These are phyloP conservation scores for Funneliformis caledonium DNA, from an alignment of 371 early-diverging fungal genomes.

Conservation along the genomic window DNA sequence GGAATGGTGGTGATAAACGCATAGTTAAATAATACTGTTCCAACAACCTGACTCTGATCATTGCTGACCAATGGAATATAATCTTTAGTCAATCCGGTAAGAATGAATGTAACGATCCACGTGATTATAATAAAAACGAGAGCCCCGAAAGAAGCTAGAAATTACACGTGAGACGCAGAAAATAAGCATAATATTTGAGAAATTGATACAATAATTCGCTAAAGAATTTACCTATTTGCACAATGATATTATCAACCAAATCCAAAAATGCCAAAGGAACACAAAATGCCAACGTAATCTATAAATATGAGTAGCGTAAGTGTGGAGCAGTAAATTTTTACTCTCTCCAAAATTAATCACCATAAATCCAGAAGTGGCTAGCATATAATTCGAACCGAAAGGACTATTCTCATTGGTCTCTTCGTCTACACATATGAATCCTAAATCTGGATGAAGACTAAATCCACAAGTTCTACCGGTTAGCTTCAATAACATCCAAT, in stretches of 20 bases:
- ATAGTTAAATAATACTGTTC: slow-evolving; percentile 66
- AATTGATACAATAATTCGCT: neutral
- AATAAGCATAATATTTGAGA: neutral
- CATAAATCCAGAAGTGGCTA: slow-evolving; percentile 54
- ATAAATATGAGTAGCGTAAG: neutral
- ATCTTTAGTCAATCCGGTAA: slow-evolving; percentile 53
- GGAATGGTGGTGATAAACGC: slow-evolving; percentile 67
- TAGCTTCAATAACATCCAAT: slow-evolving; percentile 47
- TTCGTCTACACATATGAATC: slow-evolving; percentile 45
- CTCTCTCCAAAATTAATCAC: neutral
- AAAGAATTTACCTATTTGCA: slow-evolving; percentile 51
- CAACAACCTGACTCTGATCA: slow-evolving; percentile 57
- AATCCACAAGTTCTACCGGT: slow-evolving; percentile 50
- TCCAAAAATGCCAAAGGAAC: slow-evolving; percentile 60
- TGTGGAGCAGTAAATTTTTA: neutral
- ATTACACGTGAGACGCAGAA: neutral
- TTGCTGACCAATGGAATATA: slow-evolving; percentile 53
- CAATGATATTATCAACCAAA: slow-evolving; percentile 60
- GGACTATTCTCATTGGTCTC: slow-evolving; percentile 47
- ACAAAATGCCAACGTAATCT: slow-evolving; percentile 56
- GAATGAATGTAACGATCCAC: slow-evolving; percentile 61
- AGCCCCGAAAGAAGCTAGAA: slow-evolving; percentile 51
- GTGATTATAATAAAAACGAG: slow-evolving; percentile 54
- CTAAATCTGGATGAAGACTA: slow-evolving; percentile 41
- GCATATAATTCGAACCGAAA: slow-evolving; percentile 58